Conservation (phyloP, 140 eudicot species). For the Anethum foeniculum region DNA sequence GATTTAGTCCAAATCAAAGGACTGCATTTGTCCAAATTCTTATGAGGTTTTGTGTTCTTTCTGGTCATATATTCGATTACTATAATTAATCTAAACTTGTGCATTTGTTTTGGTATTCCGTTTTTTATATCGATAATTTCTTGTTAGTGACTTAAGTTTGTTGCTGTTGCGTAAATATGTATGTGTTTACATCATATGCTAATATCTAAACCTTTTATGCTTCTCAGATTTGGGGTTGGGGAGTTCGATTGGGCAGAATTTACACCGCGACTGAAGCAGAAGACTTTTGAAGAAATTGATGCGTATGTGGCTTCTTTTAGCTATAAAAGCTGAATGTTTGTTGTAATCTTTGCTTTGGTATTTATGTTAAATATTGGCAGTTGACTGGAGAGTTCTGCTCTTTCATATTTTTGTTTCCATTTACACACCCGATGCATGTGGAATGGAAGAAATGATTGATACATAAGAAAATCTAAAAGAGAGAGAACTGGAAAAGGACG, state of each 20-base stretch:
- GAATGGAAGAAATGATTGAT: not conserved
- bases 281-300: constrained; percentile 64
- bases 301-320: constrained; percentile 38
- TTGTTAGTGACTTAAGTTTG: not conserved
- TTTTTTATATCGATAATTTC: not conserved
- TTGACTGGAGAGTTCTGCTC: not conserved
- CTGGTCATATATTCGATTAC: not conserved
- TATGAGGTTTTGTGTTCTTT: constrained; percentile 58
- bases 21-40: constrained; percentile 84
- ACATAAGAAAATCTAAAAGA: not conserved
- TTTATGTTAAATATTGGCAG: not conserved
- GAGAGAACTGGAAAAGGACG: not conserved
- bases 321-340: not conserved
- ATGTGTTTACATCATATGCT: not conserved
- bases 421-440: not conserved
- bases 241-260: constrained; percentile 89
- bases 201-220: not conserved
- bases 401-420: not conserved
- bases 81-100: not conserved
- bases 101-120: not conserved
- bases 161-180: not conserved
- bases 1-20: constrained; percentile 89
- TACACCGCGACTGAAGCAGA: constrained; percentile 81
- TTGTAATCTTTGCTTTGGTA: not conserved
- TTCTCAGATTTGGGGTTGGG: constrained; percentile 83